Base-by-base conservation (phyloP, 257 asterid species). In the Striga asiatica region DNA sequence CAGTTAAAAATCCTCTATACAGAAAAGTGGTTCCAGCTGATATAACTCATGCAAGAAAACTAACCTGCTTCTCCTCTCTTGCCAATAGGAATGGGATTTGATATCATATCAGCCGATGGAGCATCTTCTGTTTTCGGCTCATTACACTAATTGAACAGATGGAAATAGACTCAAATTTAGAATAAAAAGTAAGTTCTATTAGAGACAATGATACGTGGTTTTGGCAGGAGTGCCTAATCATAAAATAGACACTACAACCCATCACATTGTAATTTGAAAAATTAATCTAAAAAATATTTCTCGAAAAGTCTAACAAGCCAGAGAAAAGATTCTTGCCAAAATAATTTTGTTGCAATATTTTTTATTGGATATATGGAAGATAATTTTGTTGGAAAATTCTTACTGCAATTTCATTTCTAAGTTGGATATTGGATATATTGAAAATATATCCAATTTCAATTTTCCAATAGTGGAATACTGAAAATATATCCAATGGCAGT, bases 61-160 rank as follows among this genome's bases (percentile, higher is more conserved):
- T 66, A 60, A 88, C 95, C 97, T 68, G 88, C 74, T 55, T 84
- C 97, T 54, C 95, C 98, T 81, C 94, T 92, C 82, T 74, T 92
- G 62, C 89, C 93, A 58, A 45, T 47, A 56, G 81, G 55, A 27
- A 60, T 50, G 39, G 82, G 73, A 63, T 81, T 83, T 60, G 89
- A 76, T 54, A 78, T 68, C 97, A 87, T 87, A 52, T 92, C 98
- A 61, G 98, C 97, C 38, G 97, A 73, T 31, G 97, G 97, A 35
- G 98, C 94, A 82, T 92, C 98, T 61, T 92, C 98, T 31, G 88
- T 77, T 67, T 75, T 81, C 54, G 95, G 92, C 78, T 88, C 98
- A 71, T 88, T 92, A 70, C 97, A 92, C 98, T 89, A 74, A 46
- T 53, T 54, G 66, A 62, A 62, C 20, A 55, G 22, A 34, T 66